A percentile compares a stretch with the other conserved stretches of the same genome.
These are phyloP conservation scores for Thoreauomyces humboldtii DNA, from an alignment of 192 early-diverging fungal genomes.

Conservation along the genomic window DNA sequence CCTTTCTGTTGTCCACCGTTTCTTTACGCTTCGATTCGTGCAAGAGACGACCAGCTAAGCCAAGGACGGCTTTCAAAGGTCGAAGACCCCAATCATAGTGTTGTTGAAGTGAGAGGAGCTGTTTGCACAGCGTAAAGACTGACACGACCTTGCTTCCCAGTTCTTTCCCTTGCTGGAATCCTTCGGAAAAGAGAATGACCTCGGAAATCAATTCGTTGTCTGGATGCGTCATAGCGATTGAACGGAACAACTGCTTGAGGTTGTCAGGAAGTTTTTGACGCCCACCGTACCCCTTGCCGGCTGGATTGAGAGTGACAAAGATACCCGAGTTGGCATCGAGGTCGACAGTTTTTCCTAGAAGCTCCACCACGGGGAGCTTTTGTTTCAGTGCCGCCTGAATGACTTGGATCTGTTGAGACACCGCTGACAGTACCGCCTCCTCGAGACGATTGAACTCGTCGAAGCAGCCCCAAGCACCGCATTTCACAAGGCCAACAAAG, in stretches of 20 bases:
- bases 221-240: slow-evolving; percentile 63
- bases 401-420: slow-evolving; percentile 63
- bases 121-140: slow-evolving; percentile 55
- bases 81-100: slow-evolving; percentile 64
- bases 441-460: slow-evolving; percentile 64
- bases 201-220: slow-evolving; percentile 60
- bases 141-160: slow-evolving; percentile 59
- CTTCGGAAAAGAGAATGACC: slow-evolving; percentile 60
- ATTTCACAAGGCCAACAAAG: slow-evolving; percentile 62
- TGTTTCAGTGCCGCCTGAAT: slow-evolving; percentile 56
- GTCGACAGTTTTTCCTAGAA: slow-evolving; percentile 46
- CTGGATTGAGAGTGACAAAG: slow-evolving; percentile 62
- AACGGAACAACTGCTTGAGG: slow-evolving; percentile 59
- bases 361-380: slow-evolving; percentile 31
- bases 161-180: slow-evolving; percentile 53
- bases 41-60: slow-evolving; percentile 48
- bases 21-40: slow-evolving; percentile 41
- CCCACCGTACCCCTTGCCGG: slow-evolving; percentile 61
- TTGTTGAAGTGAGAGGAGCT: slow-evolving; percentile 48
- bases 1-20: slow-evolving; percentile 27
- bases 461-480: slow-evolving; percentile 65
- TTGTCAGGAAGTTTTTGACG: slow-evolving; percentile 63
- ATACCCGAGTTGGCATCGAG: slow-evolving; percentile 58
- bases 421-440: slow-evolving; percentile 58
- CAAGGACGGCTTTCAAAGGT: slow-evolving; percentile 52